Evolutionary conservation across 2,329 filamentous ascomycete genomes (phyloP).

Genomic region (Davidsoniella neocaledoniae): DNA sequence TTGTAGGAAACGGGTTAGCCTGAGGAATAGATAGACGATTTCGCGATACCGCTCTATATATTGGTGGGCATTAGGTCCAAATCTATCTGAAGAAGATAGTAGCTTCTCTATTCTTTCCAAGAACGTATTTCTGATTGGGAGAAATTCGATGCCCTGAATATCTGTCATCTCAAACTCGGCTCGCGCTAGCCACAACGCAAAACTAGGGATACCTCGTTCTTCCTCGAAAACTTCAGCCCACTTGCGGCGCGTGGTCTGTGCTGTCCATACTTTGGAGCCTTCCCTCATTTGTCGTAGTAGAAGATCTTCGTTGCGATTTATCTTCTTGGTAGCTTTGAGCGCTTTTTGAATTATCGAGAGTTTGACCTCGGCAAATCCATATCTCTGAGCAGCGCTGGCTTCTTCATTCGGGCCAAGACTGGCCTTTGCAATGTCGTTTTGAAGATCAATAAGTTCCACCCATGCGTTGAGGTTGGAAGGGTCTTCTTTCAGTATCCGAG

Average conservation of each 20-base stretch:
- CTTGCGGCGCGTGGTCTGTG: conserved; percentile 38
- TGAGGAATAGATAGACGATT: conserved; percentile 52
- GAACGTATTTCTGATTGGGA: conserved; percentile 44
- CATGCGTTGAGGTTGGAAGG: conserved; percentile 56
- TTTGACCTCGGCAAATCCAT: conserved; percentile 62
- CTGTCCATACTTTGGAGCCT: conserved; percentile 57
- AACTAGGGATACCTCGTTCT: conserved; percentile 21
- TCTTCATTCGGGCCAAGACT: conserved; percentile 27
- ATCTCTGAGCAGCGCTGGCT: conserved; percentile 41
- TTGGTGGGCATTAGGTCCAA: background rate
- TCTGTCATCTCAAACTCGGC: conserved; percentile 57
- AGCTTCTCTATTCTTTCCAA: conserved; percentile 28
- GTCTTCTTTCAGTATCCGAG: conserved; percentile 42
- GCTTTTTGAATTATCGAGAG: conserved; percentile 67
- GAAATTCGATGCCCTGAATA: conserved; percentile 49
- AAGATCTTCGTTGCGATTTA: conserved; percentile 39
- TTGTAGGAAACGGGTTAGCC: conserved; percentile 55
- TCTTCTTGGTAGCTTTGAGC: conserved; percentile 34
- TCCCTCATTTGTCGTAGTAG: conserved; percentile 56
- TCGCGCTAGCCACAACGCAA: conserved; percentile 56
- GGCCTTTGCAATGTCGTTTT: conserved; percentile 47
- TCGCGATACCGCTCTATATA: conserved; percentile 15
- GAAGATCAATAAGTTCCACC: conserved; percentile 63
- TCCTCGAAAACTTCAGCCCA: conserved; percentile 40
- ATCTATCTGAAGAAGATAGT: too few species aligned